Percentiles rank a stretch among this genome's conserved stretches.
Evolutionary conservation across 2,329 filamentous ascomycete species (phyloP).

Genomic region (Fusarium sp.): DNA sequence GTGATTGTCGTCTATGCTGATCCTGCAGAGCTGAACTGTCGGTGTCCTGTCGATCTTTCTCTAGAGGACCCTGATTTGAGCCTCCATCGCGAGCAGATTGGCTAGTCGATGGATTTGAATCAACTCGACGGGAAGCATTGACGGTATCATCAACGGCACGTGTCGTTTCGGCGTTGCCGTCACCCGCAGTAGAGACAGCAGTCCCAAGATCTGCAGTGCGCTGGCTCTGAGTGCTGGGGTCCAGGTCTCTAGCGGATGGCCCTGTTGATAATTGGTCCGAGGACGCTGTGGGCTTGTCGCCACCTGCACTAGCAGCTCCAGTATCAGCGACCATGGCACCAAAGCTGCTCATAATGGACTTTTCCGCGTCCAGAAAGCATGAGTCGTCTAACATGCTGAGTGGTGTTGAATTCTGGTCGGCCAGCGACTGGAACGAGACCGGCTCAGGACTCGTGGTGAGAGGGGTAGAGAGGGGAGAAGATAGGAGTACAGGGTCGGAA

Average conservation of each 20-base stretch:
- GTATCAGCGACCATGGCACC: constrained; percentile 16
- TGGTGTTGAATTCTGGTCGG: constrained; percentile 46
- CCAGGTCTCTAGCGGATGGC: constrained; percentile 20
- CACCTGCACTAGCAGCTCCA: constrained; percentile 29
- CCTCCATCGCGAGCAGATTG: constrained; percentile 5
- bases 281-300: constrained; percentile 29
- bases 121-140: constrained; percentile 10
- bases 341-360: constrained; percentile 19
- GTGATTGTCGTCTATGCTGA: constrained; percentile 6
- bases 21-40: neutral
- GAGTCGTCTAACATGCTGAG: constrained; percentile 47
- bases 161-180: constrained; percentile 31
- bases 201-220: constrained; percentile 31
- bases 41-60: neutral
- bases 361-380: constrained; percentile 25
- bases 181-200: constrained; percentile 20
- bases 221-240: constrained; percentile 23
- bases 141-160: constrained; percentile 30
- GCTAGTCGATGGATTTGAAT: constrained; percentile 7
- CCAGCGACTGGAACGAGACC: constrained; percentile 45
- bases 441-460: constrained; percentile 44
- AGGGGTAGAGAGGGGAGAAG: constrained; percentile 42
- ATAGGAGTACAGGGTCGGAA: constrained; percentile 33
- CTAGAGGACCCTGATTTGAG: constrained; percentile 1
- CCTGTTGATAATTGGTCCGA: constrained; percentile 34